Evolutionary conservation across 192 early-diverging fungal genomes (phyloP), one percentile per base, ranked within the genome.

Genomic region (Phycomyces blakesleeanus): DNA sequence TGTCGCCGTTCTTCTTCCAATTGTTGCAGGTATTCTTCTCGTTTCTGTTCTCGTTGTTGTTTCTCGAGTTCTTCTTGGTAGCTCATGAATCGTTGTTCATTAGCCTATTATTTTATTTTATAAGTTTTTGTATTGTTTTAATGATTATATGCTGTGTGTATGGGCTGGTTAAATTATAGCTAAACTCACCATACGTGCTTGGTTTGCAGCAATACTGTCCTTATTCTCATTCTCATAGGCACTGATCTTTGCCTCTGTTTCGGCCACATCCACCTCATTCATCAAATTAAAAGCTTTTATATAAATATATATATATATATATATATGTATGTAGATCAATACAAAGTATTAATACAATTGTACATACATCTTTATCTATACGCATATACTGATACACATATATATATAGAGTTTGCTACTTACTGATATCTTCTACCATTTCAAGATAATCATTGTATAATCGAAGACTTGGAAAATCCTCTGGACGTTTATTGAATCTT

Each of bases 371-470:
- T n/a, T n/a, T n/a, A n/a, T n/a, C n/a, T n/a, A n/a, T n/a, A n/a
- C n/a, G n/a, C n/a, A n/a, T n/a, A n/a, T n/a, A n/a, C n/a, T n/a
- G n/a, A n/a, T n/a, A n/a, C n/a, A n/a, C n/a, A n/a, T n/a, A n/a
- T n/a, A n/a, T n/a, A n/a, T n/a, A 34, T 34, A 2, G 34, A 26
- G 12, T 22, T 14, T 29, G n/a, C n/a, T n/a, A 74, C 81, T 69
- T 76, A 90, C 89, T 82, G 12, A 91, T 76, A 22, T 94, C 88
- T 71, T 97, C 93, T 0, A 95, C 86, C 66, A 89, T 89, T 67
- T 98, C 96, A 40, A 97, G 61, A 62, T 94, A 97, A 66, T 96
- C 89, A 75, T 98, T 94, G 68, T 91, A 98, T 37, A 76, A 78
- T 56, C 80, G 78, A 29, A 90, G 63, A 3, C 72, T 81, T 16